Percentiles rank a stretch among this genome's conserved stretches.
Conservation (phyloP, 495 filamentous ascomycete species). For the Xylaria bambusicola region DNA sequence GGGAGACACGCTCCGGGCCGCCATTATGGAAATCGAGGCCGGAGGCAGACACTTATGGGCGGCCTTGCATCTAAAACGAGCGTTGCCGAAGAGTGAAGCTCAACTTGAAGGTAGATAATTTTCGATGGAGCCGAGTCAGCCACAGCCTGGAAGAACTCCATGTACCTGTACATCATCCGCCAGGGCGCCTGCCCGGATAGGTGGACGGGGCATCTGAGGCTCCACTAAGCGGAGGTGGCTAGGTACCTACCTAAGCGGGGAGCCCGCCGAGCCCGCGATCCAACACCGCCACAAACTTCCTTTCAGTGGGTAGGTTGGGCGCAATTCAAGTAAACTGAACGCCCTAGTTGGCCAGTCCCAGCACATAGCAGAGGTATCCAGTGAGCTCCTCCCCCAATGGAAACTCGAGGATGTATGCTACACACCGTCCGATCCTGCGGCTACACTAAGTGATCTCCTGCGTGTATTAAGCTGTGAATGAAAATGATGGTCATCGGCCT, state of each 20-base stretch:
- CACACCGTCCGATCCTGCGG: conserved; percentile 3
- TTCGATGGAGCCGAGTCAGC: conserved; percentile 6
- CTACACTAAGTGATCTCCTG: background rate
- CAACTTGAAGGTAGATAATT: conserved; percentile 14
- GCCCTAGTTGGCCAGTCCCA: too few species aligned
- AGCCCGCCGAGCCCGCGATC: too few species aligned
- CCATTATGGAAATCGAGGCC: conserved; percentile 24
- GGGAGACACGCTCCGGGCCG: conserved; percentile 52
- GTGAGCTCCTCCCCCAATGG: background rate
- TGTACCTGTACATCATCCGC: too few species aligned
- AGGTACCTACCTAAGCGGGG: background rate
- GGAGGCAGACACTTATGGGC: conserved; percentile 1
- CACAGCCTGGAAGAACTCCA: background rate
- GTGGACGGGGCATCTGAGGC: too few species aligned
- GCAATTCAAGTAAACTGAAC: too few species aligned
- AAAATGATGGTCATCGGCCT: conserved; percentile 2
- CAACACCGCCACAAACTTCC: background rate
- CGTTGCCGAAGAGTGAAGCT: background rate
- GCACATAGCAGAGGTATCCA: background rate
- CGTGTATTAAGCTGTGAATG: conserved; percentile 1
- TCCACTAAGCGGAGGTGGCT: background rate
- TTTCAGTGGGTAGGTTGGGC: too few species aligned
- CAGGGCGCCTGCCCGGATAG: too few species aligned
- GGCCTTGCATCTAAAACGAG: conserved; percentile 18
- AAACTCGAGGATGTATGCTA: conserved; percentile 12